Conservation (phyloP, 495 filamentous ascomycete species). For the Neurospora tetrasperma region DNA sequence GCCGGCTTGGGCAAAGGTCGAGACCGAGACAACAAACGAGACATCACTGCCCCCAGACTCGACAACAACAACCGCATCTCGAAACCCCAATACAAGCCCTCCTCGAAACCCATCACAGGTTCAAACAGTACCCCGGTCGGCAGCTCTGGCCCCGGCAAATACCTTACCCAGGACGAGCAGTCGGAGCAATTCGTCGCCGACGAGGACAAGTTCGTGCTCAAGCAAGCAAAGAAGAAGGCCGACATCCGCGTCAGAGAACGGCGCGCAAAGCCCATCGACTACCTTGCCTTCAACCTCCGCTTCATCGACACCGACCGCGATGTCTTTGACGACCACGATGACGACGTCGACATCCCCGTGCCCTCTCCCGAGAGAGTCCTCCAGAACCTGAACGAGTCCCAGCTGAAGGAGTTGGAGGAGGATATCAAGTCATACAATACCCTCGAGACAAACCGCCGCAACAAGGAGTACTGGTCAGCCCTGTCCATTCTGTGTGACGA, state of each 20-base stretch:
- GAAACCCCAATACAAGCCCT: slow-evolving; percentile 27
- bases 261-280: slow-evolving; percentile 88
- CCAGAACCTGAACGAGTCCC: slow-evolving; percentile 55
- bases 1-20: slow-evolving; percentile 19
- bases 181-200: slow-evolving; percentile 79
- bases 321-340: slow-evolving; percentile 72
- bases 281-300: slow-evolving; percentile 82
- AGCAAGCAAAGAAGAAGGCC: slow-evolving; percentile 96
- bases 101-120: slow-evolving; percentile 4
- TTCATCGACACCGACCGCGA: slow-evolving; percentile 76
- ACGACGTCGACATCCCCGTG: slow-evolving; percentile 60
- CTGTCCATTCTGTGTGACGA: slow-evolving; percentile 79
- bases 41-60: slow-evolving; percentile 35
- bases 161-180: slow-evolving; percentile 55
- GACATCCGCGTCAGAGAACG: slow-evolving; percentile 92
- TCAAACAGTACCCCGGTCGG: background rate
- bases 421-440: slow-evolving; percentile 80
- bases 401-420: slow-evolving; percentile 69
- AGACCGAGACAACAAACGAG: slow-evolving; percentile 18
- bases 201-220: slow-evolving; percentile 92
- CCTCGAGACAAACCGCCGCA: slow-evolving; percentile 66
- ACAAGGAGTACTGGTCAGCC: slow-evolving; percentile 85
- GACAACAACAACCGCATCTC: slow-evolving; percentile 36
- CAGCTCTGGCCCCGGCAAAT: slow-evolving; percentile 16
- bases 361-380: slow-evolving; percentile 68